Conservation (phyloP, 768 basidiomycete genomes). For the Rhodotorula paludigena region DNA sequence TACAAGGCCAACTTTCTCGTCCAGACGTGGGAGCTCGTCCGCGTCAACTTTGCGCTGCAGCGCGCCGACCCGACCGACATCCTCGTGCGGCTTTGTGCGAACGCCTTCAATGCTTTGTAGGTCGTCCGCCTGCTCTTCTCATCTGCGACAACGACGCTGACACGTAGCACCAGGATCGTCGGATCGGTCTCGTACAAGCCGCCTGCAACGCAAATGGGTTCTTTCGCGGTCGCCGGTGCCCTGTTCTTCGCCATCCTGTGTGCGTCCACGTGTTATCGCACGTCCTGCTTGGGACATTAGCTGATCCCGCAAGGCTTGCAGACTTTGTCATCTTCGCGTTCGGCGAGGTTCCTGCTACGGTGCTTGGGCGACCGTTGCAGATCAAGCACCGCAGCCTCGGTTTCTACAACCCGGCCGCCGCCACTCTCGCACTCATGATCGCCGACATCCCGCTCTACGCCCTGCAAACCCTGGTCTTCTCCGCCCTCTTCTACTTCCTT, state of each 20-base stretch:
- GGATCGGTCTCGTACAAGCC: slow-evolving; percentile 62
- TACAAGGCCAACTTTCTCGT: slow-evolving; percentile 52
- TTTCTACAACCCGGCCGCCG: slow-evolving; percentile 29
- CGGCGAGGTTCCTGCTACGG: slow-evolving; percentile 20
- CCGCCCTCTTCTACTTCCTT: slow-evolving; percentile 40
- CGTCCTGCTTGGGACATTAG: not conserved
- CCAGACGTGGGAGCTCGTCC: slow-evolving; percentile 52
- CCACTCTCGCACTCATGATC: slow-evolving; percentile 9
- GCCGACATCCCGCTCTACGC: slow-evolving; percentile 27
- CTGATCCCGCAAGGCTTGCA: not conserved
- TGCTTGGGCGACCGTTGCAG: slow-evolving; percentile 6
- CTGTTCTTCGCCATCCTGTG: slow-evolving; percentile 59
- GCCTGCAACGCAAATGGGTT: slow-evolving; percentile 56
- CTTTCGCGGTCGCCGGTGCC: slow-evolving; percentile 69
- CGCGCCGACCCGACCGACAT: slow-evolving; percentile 47
- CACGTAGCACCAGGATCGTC: too few relatives aligned
- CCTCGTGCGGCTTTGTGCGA: slow-evolving; percentile 39
- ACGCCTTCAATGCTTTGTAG: slow-evolving; percentile 51
- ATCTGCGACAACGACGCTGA: too few relatives aligned
- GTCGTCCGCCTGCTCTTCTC: too few relatives aligned
- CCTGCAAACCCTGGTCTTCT: slow-evolving; percentile 24
- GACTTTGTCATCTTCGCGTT: slow-evolving; percentile 4
- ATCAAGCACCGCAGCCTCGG: slow-evolving; percentile 33
- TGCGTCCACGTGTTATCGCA: not conserved
- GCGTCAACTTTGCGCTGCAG: slow-evolving; percentile 52